These are phyloP conservation scores for Spencermartinsiella europaea DNA, from an alignment of 805 yeast genomes.

Conservation along the genomic window DNA sequence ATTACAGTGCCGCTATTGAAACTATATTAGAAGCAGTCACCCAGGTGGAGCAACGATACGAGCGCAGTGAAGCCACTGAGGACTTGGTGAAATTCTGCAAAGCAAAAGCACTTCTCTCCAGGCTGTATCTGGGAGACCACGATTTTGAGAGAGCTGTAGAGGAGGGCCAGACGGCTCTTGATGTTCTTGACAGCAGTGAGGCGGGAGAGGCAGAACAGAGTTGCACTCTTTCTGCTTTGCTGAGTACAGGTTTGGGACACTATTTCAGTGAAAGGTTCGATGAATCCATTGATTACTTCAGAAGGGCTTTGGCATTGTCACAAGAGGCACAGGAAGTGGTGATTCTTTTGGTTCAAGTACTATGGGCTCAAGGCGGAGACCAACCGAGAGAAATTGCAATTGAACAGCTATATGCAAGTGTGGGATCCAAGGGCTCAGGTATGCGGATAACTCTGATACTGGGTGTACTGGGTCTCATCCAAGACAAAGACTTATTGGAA, in stretches of 20 bases:
- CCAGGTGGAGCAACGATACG: conserved; percentile 52
- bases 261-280: conserved; percentile 63
- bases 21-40: conserved; percentile 20
- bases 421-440: conserved; percentile 61
- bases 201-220: conserved; percentile 25
- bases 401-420: conserved; percentile 68
- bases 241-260: conserved; percentile 66
- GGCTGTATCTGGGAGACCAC: conserved; percentile 59
- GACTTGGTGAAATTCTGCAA: conserved; percentile 48
- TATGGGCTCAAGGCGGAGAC: conserved; percentile 69
- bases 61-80: conserved; percentile 44
- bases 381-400: conserved; percentile 78
- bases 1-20: conserved; percentile 49
- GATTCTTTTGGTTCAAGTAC: conserved; percentile 68
- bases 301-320: conserved; percentile 51
- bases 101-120: conserved; percentile 64
- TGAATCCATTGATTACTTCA: conserved; percentile 62
- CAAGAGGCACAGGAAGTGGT: conserved; percentile 63
- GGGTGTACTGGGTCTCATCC: conserved; percentile 73
- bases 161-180: conserved; percentile 51
- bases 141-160: conserved; percentile 57
- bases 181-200: conserved; percentile 38
- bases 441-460: conserved; percentile 63
- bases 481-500: conserved; percentile 48
- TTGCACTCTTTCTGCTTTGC: conserved; percentile 45